Conservation (phyloP, 1,284 basidiomycete species). For the Waitea zeae region DNA sequence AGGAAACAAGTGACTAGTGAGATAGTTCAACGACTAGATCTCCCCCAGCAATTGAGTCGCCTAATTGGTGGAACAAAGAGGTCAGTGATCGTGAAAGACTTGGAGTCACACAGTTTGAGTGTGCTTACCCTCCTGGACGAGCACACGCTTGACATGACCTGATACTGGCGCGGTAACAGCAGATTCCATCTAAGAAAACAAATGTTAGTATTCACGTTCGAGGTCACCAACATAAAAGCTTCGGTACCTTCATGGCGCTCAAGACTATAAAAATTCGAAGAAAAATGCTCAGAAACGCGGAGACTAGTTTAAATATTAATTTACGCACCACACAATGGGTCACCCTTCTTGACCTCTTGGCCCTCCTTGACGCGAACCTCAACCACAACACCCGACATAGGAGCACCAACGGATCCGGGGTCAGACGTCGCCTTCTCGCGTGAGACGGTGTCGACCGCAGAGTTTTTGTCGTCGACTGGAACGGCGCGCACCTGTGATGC, state of each 20-base stretch:
- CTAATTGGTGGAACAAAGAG: no score
- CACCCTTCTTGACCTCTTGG: conserved; percentile 94
- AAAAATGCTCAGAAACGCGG: conserved; percentile 3
- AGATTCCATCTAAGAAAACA: conserved; percentile 74
- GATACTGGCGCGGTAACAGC: conserved; percentile 90
- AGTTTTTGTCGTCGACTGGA: conserved; percentile 88
- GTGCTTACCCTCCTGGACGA: conserved; percentile 71
- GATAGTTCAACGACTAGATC: no score
- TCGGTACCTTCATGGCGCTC: conserved; percentile 76
- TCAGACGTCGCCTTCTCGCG: conserved; percentile 88
- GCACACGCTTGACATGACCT: conserved; percentile 86
- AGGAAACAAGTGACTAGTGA: no score
- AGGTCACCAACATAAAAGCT: conserved; percentile 7
- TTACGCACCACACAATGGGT: conserved; percentile 67
- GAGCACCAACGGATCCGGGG: conserved; percentile 90
- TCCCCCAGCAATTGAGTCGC: no score
- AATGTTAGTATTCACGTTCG: conserved; percentile 11
- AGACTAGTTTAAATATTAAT: conserved; percentile 5
- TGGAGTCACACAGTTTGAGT: no score
- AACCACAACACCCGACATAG: conserved; percentile 95
- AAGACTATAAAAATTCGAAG: conserved; percentile 39
- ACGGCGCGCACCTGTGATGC: conserved; percentile 67
- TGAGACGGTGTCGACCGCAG: conserved; percentile 85
- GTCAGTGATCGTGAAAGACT: no score
- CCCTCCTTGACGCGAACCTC: conserved; percentile 97